A percentile compares a stretch with the other conserved stretches of the same genome.
Conservation (phyloP, 2,329 filamentous ascomycete genomes). For the Drechslera avenae region DNA sequence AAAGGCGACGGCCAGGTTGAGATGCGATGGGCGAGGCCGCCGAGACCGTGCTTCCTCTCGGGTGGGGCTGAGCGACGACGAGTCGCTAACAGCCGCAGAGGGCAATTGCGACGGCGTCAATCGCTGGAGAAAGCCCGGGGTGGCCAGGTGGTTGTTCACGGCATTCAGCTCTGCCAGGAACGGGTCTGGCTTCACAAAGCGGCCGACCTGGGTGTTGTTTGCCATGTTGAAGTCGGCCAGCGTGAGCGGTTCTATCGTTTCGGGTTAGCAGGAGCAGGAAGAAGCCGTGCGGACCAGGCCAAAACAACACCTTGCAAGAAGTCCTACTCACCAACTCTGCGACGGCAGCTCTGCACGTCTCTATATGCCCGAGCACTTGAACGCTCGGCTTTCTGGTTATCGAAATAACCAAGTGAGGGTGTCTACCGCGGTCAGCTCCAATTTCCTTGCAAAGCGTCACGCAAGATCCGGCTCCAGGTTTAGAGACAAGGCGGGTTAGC, state of each 20-base stretch:
- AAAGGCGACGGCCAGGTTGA: conserved; percentile 35
- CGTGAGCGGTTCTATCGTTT: conserved; percentile 35
- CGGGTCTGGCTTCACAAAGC: conserved; percentile 32
- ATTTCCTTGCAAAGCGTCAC: background rate
- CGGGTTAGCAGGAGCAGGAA: conserved; percentile 33
- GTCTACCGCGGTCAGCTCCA: conserved; percentile 1
- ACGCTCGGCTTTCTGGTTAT: conserved; percentile 11
- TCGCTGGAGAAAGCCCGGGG: conserved; percentile 42
- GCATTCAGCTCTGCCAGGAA: conserved; percentile 43
- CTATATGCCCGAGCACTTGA: conserved; percentile 14
- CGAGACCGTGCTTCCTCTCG: conserved; percentile 38
- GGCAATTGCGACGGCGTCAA: conserved; percentile 46
- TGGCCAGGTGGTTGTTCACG: conserved; percentile 40
- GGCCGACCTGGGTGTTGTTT: conserved; percentile 26
- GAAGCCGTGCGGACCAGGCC: conserved; percentile 19
- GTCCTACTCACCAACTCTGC: conserved; percentile 20
- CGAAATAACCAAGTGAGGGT: background rate
- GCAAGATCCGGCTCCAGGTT: conserved; percentile 1
- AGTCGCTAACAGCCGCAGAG: conserved; percentile 47
- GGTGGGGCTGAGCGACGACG: conserved; percentile 45
- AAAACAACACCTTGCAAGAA: conserved; percentile 38
- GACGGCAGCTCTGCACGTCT: conserved; percentile 20
- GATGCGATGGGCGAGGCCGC: conserved; percentile 39
- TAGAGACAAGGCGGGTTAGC: background rate
- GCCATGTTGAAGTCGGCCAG: conserved; percentile 36